Evolutionary conservation across 129 eudicot species (phyloP).

Genomic region (Oenanthe sinensis): DNA sequence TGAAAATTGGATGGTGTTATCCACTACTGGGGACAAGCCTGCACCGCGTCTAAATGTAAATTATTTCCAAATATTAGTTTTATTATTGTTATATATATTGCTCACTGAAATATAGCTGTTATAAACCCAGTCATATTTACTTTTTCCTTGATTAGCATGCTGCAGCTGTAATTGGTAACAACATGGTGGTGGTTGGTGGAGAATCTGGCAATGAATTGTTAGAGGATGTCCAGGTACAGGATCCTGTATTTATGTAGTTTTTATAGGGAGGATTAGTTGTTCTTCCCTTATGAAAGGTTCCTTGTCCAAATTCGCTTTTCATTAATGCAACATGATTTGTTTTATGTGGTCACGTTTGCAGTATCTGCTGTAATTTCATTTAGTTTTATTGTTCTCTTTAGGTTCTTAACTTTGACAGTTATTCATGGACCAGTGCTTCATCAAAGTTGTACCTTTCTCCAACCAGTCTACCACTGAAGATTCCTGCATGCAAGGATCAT

Average conservation of each 20-base stretch:
- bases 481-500: constrained; percentile 97
- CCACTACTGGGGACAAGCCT: constrained; percentile 79
- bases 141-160: constrained; percentile 64
- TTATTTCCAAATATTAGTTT: constrained; percentile 9
- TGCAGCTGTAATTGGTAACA: constrained; percentile 88
- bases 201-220: constrained; percentile 73
- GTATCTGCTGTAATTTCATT: background rate
- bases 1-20: constrained; percentile 76
- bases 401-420: constrained; percentile 79
- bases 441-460: constrained; percentile 94
- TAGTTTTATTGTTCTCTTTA: constrained; percentile 19
- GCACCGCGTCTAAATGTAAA: constrained; percentile 83
- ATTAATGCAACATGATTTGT: background rate
- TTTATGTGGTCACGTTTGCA: background rate
- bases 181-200: constrained; percentile 97
- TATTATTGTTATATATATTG: background rate
- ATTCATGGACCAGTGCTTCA: constrained; percentile 80
- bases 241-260: background rate
- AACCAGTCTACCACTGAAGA: constrained; percentile 80
- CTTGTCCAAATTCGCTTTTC: background rate
- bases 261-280: background rate
- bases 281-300: background rate
- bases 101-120: background rate
- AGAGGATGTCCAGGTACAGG: constrained; percentile 84
- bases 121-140: background rate